Percentiles rank a stretch among this genome's conserved stretches.
These are phyloP conservation scores for Rhodotorula kratochvilovae DNA, from an alignment of 768 basidiomycete genomes.

Conservation along the genomic window DNA sequence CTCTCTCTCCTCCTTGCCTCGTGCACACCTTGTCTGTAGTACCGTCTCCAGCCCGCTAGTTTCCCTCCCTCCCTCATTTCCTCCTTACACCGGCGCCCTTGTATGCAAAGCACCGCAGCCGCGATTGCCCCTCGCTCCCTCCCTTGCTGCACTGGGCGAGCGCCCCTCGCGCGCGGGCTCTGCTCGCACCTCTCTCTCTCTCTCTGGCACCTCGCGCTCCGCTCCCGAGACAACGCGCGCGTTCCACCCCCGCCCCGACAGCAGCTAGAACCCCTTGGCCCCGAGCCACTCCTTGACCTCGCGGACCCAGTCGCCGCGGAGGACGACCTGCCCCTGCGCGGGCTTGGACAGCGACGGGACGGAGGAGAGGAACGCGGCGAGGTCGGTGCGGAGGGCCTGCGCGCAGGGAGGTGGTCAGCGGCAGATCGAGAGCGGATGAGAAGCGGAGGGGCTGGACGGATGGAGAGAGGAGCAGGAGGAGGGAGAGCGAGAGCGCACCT, in stretches of 20 bases:
- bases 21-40: neutral
- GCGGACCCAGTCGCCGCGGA: slow-evolving; percentile 29
- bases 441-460: no score
- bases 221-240: no score
- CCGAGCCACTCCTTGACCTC: slow-evolving; percentile 33
- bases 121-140: no score
- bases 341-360: slow-evolving; percentile 2
- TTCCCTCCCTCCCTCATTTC: neutral
- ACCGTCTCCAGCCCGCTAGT: no score
- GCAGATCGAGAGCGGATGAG: no score
- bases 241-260: no score
- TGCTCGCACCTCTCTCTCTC: no score
- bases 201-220: no score
- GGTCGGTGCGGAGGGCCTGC: slow-evolving; percentile 17
- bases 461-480: neutral
- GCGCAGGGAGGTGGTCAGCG: neutral
- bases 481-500: neutral
- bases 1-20: neutral
- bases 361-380: neutral
- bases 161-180: no score
- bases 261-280: slow-evolving; percentile 18
- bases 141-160: no score
- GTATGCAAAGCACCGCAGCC: no score
- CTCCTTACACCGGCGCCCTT: neutral
- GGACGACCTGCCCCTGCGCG: slow-evolving; percentile 17